Percentiles rank a stretch among this genome's conserved stretches.
Conservation (phyloP, 805 yeast species). For the Danielia reshetovae region DNA sequence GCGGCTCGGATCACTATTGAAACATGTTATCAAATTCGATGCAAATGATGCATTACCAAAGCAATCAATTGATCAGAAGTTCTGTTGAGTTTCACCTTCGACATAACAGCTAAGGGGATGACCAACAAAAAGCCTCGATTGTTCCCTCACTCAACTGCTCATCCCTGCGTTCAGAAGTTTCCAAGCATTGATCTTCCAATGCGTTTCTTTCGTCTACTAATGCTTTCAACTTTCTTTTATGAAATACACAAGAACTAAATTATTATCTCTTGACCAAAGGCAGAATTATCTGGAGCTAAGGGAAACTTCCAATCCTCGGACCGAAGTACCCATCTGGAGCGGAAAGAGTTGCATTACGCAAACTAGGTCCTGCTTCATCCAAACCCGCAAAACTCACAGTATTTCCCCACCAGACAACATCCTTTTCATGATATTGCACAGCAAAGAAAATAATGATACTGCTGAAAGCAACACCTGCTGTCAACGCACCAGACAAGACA, state of each 20-base stretch:
- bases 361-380: constrained; percentile 22
- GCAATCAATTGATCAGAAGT: too few relatives aligned
- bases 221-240: too few relatives aligned
- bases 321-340: constrained; percentile 22
- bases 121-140: too few relatives aligned
- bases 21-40: too few relatives aligned
- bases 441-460: constrained; percentile 35
- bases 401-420: constrained; percentile 24
- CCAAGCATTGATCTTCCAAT: too few relatives aligned
- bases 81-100: too few relatives aligned
- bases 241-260: not conserved
- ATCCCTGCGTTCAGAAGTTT: too few relatives aligned
- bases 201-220: too few relatives aligned
- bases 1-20: too few relatives aligned
- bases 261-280: constrained; percentile 12
- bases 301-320: constrained; percentile 18
- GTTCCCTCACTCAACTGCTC: too few relatives aligned
- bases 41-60: too few relatives aligned
- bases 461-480: constrained; percentile 33
- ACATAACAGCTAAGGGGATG: too few relatives aligned
- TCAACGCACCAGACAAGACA: constrained; percentile 26
- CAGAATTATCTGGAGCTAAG: constrained; percentile 19
- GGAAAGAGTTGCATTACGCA: constrained; percentile 1
- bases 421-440: constrained; percentile 29
- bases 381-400: constrained; percentile 28